Evolutionary conservation across 441 rosid species (phyloP), one percentile per base, ranked within the genome.

Genomic region (Populus tomentosa): DNA sequence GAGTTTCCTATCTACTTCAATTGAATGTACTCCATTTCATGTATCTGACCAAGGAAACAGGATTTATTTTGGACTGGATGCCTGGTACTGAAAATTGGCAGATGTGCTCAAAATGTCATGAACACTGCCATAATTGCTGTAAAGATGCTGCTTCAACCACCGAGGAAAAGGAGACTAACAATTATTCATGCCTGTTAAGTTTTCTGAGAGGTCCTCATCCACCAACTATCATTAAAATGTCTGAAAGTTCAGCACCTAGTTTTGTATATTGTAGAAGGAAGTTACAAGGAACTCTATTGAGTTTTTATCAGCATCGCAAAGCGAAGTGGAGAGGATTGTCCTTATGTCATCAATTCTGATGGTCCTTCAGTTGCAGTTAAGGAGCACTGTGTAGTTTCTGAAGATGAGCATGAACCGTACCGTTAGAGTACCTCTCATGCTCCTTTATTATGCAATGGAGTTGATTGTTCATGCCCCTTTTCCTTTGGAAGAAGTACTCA

Each of bases 201-300:
- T 76, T 66, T 80, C 71, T 73, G 63, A 80, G 75, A 80, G 84
- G 79, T 87, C 78, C 85, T 61, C 78, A 83, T 77, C 77, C 53
- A 67, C 87, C 89, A 77, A 80, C 84, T 70, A 80, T 78, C 73
- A 78, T 80, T 73, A 81, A 83, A 68, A 82, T 83, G 85, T 82
- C 88, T 40, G 83, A 81, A 78, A 79, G 73, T 74, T 50, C 80
- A 72, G 74, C 62, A 38, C 84, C 82, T 30, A 71, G 42, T 46
- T 75, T 56, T 16, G 84, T 82, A 68, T 92, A 95, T 80, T 73
- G 74, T 66, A 89, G 98, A 86, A 88, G 89, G 85, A 88, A 88
- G 76, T 80, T 73, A 72, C 79, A 3, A 18, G 73, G 80, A 76
- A 73, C 24, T 81, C 84, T 78, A 76, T 59, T 80, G 83, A 69